Evolutionary conservation across 306 rosid species (phyloP).

Genomic region (Datisca glomerata): DNA sequence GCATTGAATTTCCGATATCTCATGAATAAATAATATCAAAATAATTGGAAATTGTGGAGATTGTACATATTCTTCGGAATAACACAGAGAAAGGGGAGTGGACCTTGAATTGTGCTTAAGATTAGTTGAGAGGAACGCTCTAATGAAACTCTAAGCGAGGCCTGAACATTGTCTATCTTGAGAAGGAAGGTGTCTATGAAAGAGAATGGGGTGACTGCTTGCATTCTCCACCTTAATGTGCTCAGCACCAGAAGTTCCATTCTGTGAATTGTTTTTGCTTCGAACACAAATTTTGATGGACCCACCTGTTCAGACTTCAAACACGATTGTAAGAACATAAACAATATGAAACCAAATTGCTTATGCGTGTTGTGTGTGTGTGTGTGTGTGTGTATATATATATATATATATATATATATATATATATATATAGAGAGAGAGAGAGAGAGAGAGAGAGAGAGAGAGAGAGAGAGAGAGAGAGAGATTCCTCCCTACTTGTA

Average conservation of each 20-base stretch:
- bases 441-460: too few species aligned
- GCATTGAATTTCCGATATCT: slow-evolving; percentile 43
- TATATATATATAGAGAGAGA: too few species aligned
- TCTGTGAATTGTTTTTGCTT: slow-evolving; percentile 75
- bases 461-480: too few species aligned
- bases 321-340: too few species aligned
- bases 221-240: slow-evolving; percentile 93
- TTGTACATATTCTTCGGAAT: neutral
- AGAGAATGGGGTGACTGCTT: slow-evolving; percentile 73
- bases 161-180: slow-evolving; percentile 45
- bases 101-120: slow-evolving; percentile 46
- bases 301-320: slow-evolving; percentile 50
- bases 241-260: slow-evolving; percentile 92
- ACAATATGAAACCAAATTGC: too few species aligned
- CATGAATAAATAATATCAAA: slow-evolving; percentile 19
- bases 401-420: too few species aligned
- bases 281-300: slow-evolving; percentile 66
- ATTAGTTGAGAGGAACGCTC: slow-evolving; percentile 42
- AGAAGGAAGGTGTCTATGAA: slow-evolving; percentile 63
- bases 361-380: too few species aligned
- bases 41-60: neutral
- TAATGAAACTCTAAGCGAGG: slow-evolving; percentile 26
- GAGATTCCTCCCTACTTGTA: slow-evolving; percentile 66
- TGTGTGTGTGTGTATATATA: too few species aligned
- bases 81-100: neutral